Conservation (phyloP, 2,329 filamentous ascomycete species). For the Aphanoascus verrucosus region DNA sequence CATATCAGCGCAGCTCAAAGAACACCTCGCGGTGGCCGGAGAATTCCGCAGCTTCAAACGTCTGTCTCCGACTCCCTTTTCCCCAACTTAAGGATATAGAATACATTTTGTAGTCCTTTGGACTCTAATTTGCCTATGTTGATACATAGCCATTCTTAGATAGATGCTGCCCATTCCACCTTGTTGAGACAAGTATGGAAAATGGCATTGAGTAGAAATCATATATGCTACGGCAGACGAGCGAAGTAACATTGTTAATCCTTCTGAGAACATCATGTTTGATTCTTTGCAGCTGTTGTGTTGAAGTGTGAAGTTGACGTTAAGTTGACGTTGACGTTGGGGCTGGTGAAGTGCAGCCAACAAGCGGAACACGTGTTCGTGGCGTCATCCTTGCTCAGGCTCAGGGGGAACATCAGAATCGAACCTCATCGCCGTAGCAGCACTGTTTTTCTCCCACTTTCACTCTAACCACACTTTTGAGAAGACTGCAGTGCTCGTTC, state of each 20-base stretch:
- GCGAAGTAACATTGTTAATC: too few relatives aligned
- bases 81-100: neutral
- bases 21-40: neutral
- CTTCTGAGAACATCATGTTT: neutral
- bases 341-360: neutral
- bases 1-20: neutral
- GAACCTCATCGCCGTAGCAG: neutral
- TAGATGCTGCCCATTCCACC: too few relatives aligned
- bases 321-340: neutral
- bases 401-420: neutral
- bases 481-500: neutral
- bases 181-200: too few relatives aligned
- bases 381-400: neutral
- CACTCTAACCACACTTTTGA: too few relatives aligned
- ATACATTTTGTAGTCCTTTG: neutral
- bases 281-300: neutral
- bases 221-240: too few relatives aligned
- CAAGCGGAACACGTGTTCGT: constrained; percentile 5
- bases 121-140: neutral
- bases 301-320: neutral
- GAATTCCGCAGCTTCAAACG: neutral
- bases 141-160: neutral
- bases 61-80: neutral
- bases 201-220: too few relatives aligned
- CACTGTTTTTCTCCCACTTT: too few relatives aligned